A percentile compares a stretch with the other conserved stretches of the same genome.
Evolutionary conservation across 169 alveolate genomes (phyloP).

Genomic region (Cytauxzoon felis): DNA sequence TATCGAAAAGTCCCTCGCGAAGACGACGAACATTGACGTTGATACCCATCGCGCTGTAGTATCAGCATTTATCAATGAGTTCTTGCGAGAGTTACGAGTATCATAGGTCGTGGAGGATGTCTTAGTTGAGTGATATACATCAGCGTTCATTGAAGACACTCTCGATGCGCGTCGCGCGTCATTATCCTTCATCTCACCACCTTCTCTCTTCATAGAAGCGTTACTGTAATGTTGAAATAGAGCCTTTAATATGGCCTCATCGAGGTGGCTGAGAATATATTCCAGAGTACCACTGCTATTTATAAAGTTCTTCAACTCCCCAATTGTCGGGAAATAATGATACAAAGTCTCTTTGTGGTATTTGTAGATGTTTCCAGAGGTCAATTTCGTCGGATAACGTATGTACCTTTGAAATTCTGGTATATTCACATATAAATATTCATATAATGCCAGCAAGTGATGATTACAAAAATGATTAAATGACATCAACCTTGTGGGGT

Average conservation of each 20-base stretch:
- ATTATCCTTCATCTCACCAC: conserved; percentile 11
- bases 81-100: background rate
- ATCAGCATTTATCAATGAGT: background rate
- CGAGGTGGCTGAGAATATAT: conserved; percentile 17
- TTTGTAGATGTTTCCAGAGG: background rate
- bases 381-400: conserved; percentile 14
- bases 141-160: no score
- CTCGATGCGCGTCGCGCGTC: conserved; percentile 25
- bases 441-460: conserved; percentile 57
- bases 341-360: conserved; percentile 3
- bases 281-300: conserved; percentile 28
- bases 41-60: no score
- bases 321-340: conserved; percentile 38
- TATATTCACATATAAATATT: conserved; percentile 27
- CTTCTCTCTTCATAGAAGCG: conserved; percentile 46
- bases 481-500: conserved; percentile 74
- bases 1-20: conserved; percentile 69
- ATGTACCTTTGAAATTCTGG: conserved; percentile 57
- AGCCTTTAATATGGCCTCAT: conserved; percentile 23
- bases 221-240: conserved; percentile 58
- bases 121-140: no score
- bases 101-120: no score
- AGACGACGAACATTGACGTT: conserved; percentile 59
- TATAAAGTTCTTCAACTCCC: conserved; percentile 42
- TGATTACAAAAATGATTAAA: conserved; percentile 69